Evolutionary conservation across 1,139 yeast species (phyloP).

Genomic region (Kluyveromyces sp.): DNA sequence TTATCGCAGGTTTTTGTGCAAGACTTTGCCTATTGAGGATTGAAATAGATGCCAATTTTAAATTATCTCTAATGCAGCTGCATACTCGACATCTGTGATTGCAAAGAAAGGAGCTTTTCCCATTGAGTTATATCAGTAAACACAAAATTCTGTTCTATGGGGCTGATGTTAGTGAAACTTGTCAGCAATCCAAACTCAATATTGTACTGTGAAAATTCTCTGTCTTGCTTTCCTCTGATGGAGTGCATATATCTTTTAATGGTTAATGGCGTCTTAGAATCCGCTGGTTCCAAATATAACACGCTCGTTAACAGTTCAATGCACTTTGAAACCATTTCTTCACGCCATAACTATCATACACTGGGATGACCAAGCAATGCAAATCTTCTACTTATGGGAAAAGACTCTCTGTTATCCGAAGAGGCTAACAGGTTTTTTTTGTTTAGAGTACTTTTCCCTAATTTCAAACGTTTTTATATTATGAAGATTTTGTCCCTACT

Average conservation of each 20-base stretch:
- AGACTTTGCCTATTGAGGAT: constrained; percentile 15
- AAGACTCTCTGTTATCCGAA: too few species aligned
- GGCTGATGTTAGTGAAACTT: constrained; percentile 11
- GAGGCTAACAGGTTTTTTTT: too few species aligned
- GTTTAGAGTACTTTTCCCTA: too few species aligned
- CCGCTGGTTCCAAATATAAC: background rate
- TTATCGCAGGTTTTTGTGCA: constrained; percentile 9
- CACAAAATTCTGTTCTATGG: constrained; percentile 12
- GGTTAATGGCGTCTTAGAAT: too few species aligned
- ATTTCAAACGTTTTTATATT: too few species aligned
- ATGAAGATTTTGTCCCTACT: too few species aligned
- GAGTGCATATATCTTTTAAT: constrained; percentile 1
- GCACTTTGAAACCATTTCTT: background rate
- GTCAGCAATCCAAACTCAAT: constrained; percentile 13
- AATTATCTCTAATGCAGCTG: constrained; percentile 14
- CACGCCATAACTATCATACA: background rate
- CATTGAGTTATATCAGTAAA: constrained; percentile 7
- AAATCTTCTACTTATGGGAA: too few species aligned
- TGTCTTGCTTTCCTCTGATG: background rate
- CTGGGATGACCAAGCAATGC: too few species aligned
- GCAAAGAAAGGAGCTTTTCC: constrained; percentile 7
- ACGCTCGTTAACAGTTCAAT: background rate
- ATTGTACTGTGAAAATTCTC: constrained; percentile 4
- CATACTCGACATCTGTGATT: constrained; percentile 7
- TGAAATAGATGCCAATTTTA: constrained; percentile 15